phyloP scores from a whole-genome alignment of 768 basidiomycete species.

The Tubosaeta sp. region DNA sequence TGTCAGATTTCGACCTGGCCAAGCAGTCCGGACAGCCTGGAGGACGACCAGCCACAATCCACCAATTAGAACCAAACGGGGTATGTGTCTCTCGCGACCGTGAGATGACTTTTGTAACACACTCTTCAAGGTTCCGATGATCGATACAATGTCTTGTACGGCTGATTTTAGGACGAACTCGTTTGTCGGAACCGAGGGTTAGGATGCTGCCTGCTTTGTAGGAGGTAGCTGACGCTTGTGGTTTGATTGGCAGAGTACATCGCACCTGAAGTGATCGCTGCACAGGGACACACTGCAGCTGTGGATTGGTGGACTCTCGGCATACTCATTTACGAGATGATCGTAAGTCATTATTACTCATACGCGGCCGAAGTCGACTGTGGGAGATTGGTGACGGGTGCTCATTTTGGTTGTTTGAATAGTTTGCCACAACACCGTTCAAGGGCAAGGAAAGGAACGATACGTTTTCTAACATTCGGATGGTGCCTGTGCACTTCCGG shows the following conservation, averaged over 20 bases:
- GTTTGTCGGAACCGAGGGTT: conserved; percentile 98
- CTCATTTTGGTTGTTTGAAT: conserved; percentile 19
- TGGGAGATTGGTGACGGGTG: conserved; percentile 32
- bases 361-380: conserved; percentile 10
- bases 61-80: conserved; percentile 82
- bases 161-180: conserved; percentile 98
- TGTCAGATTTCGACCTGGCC: conserved; percentile 98
- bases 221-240: conserved; percentile 14
- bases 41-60: conserved; percentile 82
- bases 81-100: conserved; percentile 41
- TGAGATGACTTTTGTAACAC: conserved; percentile 6
- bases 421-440: conserved; percentile 99
- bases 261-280: conserved; percentile 97
- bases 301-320: conserved; percentile 99
- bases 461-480: conserved; percentile 94
- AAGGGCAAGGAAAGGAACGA: conserved; percentile 93
- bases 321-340: conserved; percentile 98
- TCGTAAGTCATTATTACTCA: conserved; percentile 56
- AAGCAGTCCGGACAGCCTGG: conserved; percentile 89
- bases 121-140: conserved; percentile 68
- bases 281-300: conserved; percentile 93
- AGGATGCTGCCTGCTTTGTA: conserved; percentile 22
- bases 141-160: conserved; percentile 97
- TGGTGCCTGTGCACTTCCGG: conserved; percentile 80
- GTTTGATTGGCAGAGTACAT: conserved; percentile 76